Base-by-base conservation (phyloP, 805 yeast genomes). In the Yamadazyma takamatsuzukensis region DNA sequence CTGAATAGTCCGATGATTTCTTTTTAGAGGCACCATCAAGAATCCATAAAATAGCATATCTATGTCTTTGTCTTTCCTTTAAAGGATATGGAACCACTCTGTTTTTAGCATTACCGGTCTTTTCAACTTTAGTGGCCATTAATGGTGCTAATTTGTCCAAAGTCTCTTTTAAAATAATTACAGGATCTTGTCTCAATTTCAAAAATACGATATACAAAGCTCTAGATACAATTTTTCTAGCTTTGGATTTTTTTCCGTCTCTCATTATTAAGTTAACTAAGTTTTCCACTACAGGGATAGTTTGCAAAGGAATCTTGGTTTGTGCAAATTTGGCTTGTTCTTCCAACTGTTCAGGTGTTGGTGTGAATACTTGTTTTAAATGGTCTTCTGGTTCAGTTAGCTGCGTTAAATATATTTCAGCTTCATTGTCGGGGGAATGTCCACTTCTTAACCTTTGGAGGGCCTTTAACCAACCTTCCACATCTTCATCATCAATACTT, bases 31-130 rank as follows among this genome's bases (percentile, higher is more conserved):
- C 76, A 14, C 94, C 87, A 39, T 86, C 96, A 34, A 88, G 59
- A 30, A 93, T 82, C 97, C 97, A 93, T 44, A 69, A 61, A 70
- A 94, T 84, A 2, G 97, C 96, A 50, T 76, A 77, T 59, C 96
- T 76, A 47, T 77, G 68, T 58, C 97, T 75, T 61, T 88, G 95
- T 61, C 87, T 79, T 49, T 76, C 78, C 30, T 76, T 78, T 49
- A 90, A 68, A 7, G 97, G 95, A 22, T 75, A 78, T 4, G 98
- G 98, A 31, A 86, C 81, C 24, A 79, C 72, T 39, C 74, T 73
- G 39, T 80, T 79, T 55, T 89, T 86, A 27, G 97, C 97, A 35
- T 82, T 82, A 37, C 93, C 93, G 3, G 93, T 87, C 49, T 79
- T 80, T 53, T 76, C 76, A 11, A 87, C 78, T 54, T 78, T 82